A percentile compares a stretch with the other conserved stretches of the same genome.
phyloP scores from a whole-genome alignment of 805 yeast genomes.

The Lipomyces chichibuensis region DNA sequence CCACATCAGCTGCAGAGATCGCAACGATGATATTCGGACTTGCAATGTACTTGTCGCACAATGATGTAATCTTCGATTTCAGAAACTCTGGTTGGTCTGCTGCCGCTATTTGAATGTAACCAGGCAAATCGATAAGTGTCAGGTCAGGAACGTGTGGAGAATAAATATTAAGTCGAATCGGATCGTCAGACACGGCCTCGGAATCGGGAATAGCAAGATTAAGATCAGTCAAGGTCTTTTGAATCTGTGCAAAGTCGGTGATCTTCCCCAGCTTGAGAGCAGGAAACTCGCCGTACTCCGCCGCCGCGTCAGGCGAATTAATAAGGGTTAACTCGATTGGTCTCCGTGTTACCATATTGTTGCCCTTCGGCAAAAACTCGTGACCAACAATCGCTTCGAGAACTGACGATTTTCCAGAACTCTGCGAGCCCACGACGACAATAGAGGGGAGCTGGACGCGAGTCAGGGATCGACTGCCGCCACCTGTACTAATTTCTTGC shows the following conservation, averaged over 20 bases:
- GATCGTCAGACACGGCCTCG: slow-evolving; percentile 89
- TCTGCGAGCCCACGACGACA: slow-evolving; percentile 96
- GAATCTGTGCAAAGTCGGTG: slow-evolving; percentile 87
- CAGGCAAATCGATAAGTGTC: slow-evolving; percentile 93
- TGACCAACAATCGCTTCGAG: slow-evolving; percentile 97
- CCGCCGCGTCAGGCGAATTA: slow-evolving; percentile 77
- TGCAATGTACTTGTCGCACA: slow-evolving; percentile 84
- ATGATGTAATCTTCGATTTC: slow-evolving; percentile 72
- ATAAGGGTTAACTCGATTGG: slow-evolving; percentile 94
- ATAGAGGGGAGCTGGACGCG: slow-evolving; percentile 82
- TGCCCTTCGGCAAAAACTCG: slow-evolving; percentile 94
- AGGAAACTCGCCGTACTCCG: slow-evolving; percentile 92
- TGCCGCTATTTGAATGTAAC: slow-evolving; percentile 95
- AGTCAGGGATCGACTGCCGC: slow-evolving; percentile 40
- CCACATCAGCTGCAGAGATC: slow-evolving; percentile 97
- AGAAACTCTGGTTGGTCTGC: slow-evolving; percentile 91
- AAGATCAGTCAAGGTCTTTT: slow-evolving; percentile 79
- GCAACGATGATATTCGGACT: slow-evolving; percentile 94
- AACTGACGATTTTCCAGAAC: slow-evolving; percentile 96
- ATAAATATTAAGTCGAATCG: slow-evolving; percentile 86
- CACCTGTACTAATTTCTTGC: slow-evolving; percentile 69
- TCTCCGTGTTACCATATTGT: slow-evolving; percentile 96
- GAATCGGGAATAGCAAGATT: slow-evolving; percentile 88
- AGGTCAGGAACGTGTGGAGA: slow-evolving; percentile 92
- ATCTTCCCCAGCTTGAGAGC: slow-evolving; percentile 78